Percentiles rank a stretch among this genome's conserved stretches.
Conservation (phyloP, 768 basidiomycete species). For the Lactifluus piperatus region DNA sequence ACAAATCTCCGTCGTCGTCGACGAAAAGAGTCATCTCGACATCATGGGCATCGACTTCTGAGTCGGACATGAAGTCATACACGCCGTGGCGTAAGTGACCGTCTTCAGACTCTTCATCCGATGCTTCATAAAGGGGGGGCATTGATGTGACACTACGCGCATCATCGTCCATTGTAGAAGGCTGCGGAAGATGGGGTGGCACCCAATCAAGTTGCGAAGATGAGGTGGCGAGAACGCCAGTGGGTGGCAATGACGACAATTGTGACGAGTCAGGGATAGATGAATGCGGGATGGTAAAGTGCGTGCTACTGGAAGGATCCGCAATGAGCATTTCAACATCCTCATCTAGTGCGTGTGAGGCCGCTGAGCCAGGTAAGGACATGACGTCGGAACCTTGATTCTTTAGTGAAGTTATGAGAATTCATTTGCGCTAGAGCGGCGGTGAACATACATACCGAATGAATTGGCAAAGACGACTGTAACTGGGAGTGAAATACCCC, state of each 20-base stretch:
- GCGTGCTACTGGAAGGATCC: neutral
- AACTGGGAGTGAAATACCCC: neutral
- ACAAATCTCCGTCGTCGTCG: conserved; percentile 6
- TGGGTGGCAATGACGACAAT: neutral
- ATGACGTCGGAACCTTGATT: neutral
- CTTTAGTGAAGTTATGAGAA: conserved; percentile 5
- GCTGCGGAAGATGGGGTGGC: neutral
- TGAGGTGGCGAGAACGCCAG: neutral
- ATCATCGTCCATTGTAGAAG: conserved; percentile 2
- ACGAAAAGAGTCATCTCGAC: conserved; percentile 16
- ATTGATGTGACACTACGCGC: conserved; percentile 13
- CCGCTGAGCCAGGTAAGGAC: neutral
- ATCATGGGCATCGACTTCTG: conserved; percentile 17
- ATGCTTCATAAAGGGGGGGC: conserved; percentile 11
- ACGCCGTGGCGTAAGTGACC: neutral
- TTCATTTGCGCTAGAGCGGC: neutral
- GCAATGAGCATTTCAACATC: conserved; percentile 8
- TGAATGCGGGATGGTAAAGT: neutral
- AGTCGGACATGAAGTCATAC: conserved; percentile 14
- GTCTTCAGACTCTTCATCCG: conserved; percentile 16
- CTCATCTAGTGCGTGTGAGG: neutral
- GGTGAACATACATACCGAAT: neutral
- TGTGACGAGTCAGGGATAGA: neutral
- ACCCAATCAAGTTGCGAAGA: too few relatives aligned
- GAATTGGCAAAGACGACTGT: neutral